phyloP scores from a whole-genome alignment of 2,329 filamentous ascomycete genomes.

The Claviceps pusilla region DNA sequence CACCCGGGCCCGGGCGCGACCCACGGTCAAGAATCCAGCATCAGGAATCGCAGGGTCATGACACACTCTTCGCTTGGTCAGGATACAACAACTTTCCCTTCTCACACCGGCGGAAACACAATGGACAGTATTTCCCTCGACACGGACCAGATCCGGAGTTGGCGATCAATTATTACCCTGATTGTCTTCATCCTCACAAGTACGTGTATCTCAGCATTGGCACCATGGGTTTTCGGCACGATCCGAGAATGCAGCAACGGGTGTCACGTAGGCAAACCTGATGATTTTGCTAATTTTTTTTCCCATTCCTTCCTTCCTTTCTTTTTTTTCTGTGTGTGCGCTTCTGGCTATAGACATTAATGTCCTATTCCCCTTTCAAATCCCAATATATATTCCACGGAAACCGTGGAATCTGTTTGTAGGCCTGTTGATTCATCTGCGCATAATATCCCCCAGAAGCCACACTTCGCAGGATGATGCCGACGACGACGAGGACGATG shows the following conservation, averaged over 20 bases:
- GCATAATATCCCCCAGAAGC: constrained; percentile 36
- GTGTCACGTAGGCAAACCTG: neutral
- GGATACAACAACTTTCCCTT: neutral
- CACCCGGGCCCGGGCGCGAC: neutral
- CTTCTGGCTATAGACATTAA: constrained; percentile 38
- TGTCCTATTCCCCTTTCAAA: constrained; percentile 53
- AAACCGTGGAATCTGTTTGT: constrained; percentile 29
- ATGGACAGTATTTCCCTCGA: constrained; percentile 7
- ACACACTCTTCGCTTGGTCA: neutral
- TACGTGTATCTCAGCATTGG: constrained; percentile 27
- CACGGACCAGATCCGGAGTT: constrained; percentile 36
- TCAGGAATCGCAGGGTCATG: neutral
- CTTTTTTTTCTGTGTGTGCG: neutral
- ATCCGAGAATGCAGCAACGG: neutral
- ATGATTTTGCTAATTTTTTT: neutral
- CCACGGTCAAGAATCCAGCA: neutral
- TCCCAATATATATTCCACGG: constrained; percentile 46
- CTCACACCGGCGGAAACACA: neutral
- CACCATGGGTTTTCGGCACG: neutral
- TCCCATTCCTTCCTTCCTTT: no score
- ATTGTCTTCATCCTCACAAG: constrained; percentile 55
- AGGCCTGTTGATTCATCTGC: constrained; percentile 19
- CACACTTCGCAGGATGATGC: constrained; percentile 10
- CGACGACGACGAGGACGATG: constrained; percentile 8
- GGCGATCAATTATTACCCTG: constrained; percentile 56